phyloP scores from a whole-genome alignment of 139 green algal genomes.

The Micractinium conductrix region DNA sequence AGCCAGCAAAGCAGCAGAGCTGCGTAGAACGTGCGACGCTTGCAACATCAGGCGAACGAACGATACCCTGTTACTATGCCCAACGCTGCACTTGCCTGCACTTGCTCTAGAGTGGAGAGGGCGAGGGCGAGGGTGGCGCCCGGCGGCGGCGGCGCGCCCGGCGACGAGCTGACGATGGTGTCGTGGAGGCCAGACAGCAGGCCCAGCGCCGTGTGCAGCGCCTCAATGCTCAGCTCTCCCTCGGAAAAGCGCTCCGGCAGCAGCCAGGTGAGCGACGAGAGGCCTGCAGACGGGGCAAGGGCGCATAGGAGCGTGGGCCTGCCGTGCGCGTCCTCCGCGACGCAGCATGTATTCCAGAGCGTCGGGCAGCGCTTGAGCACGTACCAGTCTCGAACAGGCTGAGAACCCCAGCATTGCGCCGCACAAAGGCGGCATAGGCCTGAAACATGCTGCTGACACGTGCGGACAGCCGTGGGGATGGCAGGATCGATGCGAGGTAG shows the following conservation, averaged over 20 bases:
- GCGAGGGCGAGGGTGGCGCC: slow-evolving; percentile 30
- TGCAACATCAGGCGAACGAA: no score
- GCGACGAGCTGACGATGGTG: slow-evolving; percentile 38
- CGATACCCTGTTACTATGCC: no score
- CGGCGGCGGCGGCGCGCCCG: neutral
- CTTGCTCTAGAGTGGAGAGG: slow-evolving; percentile 51
- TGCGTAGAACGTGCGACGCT: no score
- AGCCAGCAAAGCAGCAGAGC: no score
- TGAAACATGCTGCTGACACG: no score
- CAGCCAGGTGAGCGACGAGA: slow-evolving; percentile 62
- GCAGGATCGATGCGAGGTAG: no score
- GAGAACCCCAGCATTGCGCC: slow-evolving; percentile 36
- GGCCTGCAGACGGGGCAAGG: slow-evolving; percentile 20
- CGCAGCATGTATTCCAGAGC: no score
- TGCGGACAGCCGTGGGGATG: no score
- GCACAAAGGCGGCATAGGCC: no score
- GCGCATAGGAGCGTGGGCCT: neutral
- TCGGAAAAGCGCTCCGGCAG: slow-evolving; percentile 62
- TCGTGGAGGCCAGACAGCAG: slow-evolving; percentile 54
- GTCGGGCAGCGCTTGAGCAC: neutral
- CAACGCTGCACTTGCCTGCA: neutral
- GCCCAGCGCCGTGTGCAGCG: slow-evolving; percentile 47
- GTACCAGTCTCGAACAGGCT: slow-evolving; percentile 33
- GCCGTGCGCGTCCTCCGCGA: neutral
- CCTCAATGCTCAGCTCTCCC: slow-evolving; percentile 53